Conservation (phyloP, 805 yeast genomes). For the Pichia manshurica region DNA sequence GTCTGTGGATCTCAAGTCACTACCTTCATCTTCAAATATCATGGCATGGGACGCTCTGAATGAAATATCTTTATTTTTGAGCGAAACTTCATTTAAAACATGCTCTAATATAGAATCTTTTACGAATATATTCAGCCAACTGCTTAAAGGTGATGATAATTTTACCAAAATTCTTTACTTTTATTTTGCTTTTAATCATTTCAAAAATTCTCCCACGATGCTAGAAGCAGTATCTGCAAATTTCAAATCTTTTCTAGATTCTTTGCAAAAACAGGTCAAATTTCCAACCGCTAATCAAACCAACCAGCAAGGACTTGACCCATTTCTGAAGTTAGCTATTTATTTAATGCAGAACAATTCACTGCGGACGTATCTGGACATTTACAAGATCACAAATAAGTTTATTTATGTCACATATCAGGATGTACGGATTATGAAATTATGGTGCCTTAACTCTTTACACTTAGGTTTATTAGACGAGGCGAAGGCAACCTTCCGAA, state of each 20-base stretch:
- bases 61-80: constrained; percentile 8
- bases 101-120: constrained; percentile 8
- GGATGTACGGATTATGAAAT: constrained; percentile 34
- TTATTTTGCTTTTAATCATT: constrained; percentile 17
- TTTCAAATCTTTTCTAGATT: constrained; percentile 11
- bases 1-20: constrained; percentile 5
- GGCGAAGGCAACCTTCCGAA: constrained; percentile 32
- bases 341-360: constrained; percentile 12
- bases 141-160: background rate
- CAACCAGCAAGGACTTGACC: constrained; percentile 26
- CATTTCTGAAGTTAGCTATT: constrained; percentile 28
- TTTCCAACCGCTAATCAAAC: constrained; percentile 43
- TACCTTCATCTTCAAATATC: constrained; percentile 22
- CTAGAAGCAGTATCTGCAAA: background rate
- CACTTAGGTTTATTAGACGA: constrained; percentile 19
- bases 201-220: constrained; percentile 7
- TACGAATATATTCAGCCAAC: constrained; percentile 5
- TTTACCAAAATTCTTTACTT: constrained; percentile 15
- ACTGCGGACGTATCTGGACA: constrained; percentile 14
- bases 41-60: constrained; percentile 23
- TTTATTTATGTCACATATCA: constrained; percentile 44
- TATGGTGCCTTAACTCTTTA: constrained; percentile 29
- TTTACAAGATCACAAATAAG: constrained; percentile 25
- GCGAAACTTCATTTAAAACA: background rate
- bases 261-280: constrained; percentile 22